Evolutionary conservation across 768 basidiomycete genomes (phyloP), one percentile per base, ranked within the genome.

Genomic region (Auriscalpium orientale): DNA sequence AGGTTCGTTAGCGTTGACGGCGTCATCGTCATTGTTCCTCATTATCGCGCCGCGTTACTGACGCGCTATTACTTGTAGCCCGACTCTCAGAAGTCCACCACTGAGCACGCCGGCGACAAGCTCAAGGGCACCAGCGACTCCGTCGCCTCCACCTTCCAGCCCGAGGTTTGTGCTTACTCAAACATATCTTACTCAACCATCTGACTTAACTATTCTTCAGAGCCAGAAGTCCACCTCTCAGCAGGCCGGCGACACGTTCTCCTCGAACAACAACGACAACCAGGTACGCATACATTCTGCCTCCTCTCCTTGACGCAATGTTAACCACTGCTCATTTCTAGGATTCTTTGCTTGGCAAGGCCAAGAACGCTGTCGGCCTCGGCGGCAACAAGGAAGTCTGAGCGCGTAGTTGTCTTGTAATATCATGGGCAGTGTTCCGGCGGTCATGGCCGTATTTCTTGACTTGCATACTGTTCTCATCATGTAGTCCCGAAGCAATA

Each of bases 21-120:
- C 35, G 21, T 10, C 8, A 13, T 36, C 16, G 21, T 46, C 44
- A 15, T 34, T 33, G 10, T 16, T 45, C 2, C 3, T 20, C 0
- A 35, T 22, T 36, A 13, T 8, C 9, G 8, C 18, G 40, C 21
- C 35, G 28, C 47, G 21, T 45, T 52, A 20, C 0, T 46, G 28
- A 3, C 15, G 21, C 28, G 18, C 22, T 50, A 11, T 35, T 36
- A n/a, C 8, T 40, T 21, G 7, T 40, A 70, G 70, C 71, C 71
- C 61, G 68, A 71, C 61, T 70, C 70, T 45, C 61, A 71, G 66
- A 72, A 72, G 68, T 65, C 70, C 20, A 70, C 64, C 60, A 70
- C 70, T 46, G 69, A 72, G 68, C 70, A 74, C 58, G 38, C 70
- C 53, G 68, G 69, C 34, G 73, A 72, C 63, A 67, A 64, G 63